A percentile compares a stretch with the other conserved stretches of the same genome.
These are phyloP conservation scores for Pichia sp. DNA, from an alignment of 1,139 yeast species.

Conservation along the genomic window DNA sequence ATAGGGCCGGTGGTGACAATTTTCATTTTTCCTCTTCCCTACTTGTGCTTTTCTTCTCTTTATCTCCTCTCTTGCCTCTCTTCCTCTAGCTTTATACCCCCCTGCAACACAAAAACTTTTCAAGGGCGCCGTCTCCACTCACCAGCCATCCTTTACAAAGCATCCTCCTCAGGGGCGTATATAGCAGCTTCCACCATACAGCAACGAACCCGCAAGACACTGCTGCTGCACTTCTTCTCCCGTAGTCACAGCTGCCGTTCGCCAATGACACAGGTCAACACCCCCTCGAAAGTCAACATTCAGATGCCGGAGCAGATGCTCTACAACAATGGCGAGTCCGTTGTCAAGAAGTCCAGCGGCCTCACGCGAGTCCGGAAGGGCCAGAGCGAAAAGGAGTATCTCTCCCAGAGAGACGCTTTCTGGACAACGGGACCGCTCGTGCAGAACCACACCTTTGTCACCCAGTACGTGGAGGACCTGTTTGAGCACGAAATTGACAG, in stretches of 20 bases:
- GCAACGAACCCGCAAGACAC: too few species aligned
- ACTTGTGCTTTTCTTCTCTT: background rate
- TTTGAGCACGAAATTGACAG: conserved; percentile 16
- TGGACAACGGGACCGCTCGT: conserved; percentile 44
- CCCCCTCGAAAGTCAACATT: conserved; percentile 3
- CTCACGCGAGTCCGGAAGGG: conserved; percentile 45
- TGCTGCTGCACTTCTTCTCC: background rate
- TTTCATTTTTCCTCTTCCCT: background rate
- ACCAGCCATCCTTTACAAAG: background rate
- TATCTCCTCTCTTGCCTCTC: background rate
- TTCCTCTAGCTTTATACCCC: background rate
- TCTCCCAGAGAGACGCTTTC: conserved; percentile 43
- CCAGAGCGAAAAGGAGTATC: conserved; percentile 53
- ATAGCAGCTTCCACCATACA: background rate
- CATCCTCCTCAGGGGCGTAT: background rate
- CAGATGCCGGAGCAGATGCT: conserved; percentile 15
- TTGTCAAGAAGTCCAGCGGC: conserved; percentile 39
- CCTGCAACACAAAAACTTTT: too few species aligned
- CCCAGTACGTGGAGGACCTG: conserved; percentile 10
- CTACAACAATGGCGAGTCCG: conserved; percentile 33
- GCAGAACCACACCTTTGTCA: conserved; percentile 37
- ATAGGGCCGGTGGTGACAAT: background rate
- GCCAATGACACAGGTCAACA: background rate
- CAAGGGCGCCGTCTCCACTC: too few species aligned
- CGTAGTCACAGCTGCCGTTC: background rate